Evolutionary conservation across 768 basidiomycete species (phyloP), one percentile per base, ranked within the genome.

Genomic region (Boletellus sp.): DNA sequence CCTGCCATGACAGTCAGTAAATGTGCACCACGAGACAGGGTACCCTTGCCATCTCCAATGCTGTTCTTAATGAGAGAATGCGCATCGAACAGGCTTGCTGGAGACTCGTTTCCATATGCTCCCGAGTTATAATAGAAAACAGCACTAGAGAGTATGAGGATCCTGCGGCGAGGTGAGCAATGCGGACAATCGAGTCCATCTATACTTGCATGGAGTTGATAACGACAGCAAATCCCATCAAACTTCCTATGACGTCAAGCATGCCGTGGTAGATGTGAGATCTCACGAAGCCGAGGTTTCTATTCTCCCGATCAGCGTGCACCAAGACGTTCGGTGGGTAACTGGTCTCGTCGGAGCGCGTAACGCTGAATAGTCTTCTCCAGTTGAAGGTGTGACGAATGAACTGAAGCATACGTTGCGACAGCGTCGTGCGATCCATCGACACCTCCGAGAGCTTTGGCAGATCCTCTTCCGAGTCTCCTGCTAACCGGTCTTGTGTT

Each of bases 51-150:
- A 64, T 78, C 71, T 6, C 92, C 91, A 39, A 96, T 77, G 39
- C 76, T 65, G 19, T 73, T 60, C n/a, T 71, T 70, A 32, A 97
- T 85, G 22, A 94, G 72, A 31, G 79, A 75, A 66, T 93, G 83
- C 1, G 93, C 90, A 61, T 90, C 90, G 59, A 92, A 92, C 6
- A 96, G 72, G 63, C 82, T 87, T 2, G 90, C 90, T 16, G 86
- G 78, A 35, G 64, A 52, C 48, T 66, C 60, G 37, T 59, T 65
- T 3, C 79, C 70, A 26, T 67, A 43, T 3, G 67, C 75, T 24
- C 74, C 73, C 16, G 65, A 62, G 16, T 67, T 70, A 52, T 83
- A 81, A 68, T 79, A 90, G 70, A 92, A 95, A 6, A 91, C 90
- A 12, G 90, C 84, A 28, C 84, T 76, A 2, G 90, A 88, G 36